These are phyloP conservation scores for Dactylellina parvicollis DNA, from an alignment of 2,329 filamentous ascomycete species.

Conservation along the genomic window DNA sequence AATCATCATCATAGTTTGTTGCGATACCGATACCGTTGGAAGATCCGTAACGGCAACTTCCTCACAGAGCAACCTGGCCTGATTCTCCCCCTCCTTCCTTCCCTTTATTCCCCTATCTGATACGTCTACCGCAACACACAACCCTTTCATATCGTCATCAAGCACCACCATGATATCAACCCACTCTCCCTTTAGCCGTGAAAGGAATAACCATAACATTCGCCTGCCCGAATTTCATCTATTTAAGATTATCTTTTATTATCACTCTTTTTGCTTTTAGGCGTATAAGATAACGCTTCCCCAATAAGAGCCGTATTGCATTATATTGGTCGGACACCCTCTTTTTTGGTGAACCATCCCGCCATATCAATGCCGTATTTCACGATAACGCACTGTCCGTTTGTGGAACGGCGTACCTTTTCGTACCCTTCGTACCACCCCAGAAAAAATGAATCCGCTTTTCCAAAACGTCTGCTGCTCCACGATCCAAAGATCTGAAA, in stretches of 20 bases:
- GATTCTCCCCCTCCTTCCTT: background rate
- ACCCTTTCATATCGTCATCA: constrained; percentile 11
- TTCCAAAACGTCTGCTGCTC: too few relatives aligned
- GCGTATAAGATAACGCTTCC: too few relatives aligned
- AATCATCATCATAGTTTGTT: constrained; percentile 11
- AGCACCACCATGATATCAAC: constrained; percentile 9
- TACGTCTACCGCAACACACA: constrained; percentile 40
- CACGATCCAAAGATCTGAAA: too few relatives aligned
- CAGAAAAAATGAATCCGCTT: too few relatives aligned
- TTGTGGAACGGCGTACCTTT: too few relatives aligned
- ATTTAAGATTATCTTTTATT: too few relatives aligned
- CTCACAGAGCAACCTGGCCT: too few relatives aligned
- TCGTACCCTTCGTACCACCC: too few relatives aligned
- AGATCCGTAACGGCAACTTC: constrained; percentile 5
- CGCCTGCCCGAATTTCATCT: too few relatives aligned
- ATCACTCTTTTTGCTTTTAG: too few relatives aligned
- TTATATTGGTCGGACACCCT: background rate
- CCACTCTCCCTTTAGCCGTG: background rate
- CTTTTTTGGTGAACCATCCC: background rate
- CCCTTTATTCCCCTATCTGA: constrained; percentile 15
- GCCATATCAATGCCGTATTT: background rate
- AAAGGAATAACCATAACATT: background rate
- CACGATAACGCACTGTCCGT: background rate
- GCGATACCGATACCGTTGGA: background rate
- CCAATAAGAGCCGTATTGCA: background rate